These are phyloP conservation scores for Podosphaera aphanis DNA, from an alignment of 2,329 filamentous ascomycete genomes.

Conservation along the genomic window DNA sequence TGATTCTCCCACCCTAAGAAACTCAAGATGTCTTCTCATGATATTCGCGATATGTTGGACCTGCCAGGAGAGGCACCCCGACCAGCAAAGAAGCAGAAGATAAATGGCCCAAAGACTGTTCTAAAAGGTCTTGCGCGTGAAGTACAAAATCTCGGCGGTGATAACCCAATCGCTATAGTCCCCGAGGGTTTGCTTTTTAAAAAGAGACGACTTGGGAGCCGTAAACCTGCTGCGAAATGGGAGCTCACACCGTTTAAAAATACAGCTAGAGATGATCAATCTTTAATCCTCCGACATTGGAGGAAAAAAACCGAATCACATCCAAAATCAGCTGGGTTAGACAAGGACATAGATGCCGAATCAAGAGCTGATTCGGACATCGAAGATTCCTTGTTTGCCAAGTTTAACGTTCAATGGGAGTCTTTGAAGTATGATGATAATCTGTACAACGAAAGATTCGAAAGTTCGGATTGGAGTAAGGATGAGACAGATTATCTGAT, in stretches of 20 bases:
- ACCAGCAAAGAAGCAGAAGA: slow-evolving; percentile 54
- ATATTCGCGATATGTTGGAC: slow-evolving; percentile 75
- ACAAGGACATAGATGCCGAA: slow-evolving; percentile 14
- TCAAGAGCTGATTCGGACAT: slow-evolving; percentile 18
- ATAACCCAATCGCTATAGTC: slow-evolving; percentile 43
- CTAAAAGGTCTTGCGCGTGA: slow-evolving; percentile 41
- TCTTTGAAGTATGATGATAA: slow-evolving; percentile 68
- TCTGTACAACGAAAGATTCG: slow-evolving; percentile 56
- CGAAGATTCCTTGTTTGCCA: slow-evolving; percentile 49
- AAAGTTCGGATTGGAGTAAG: slow-evolving; percentile 60
- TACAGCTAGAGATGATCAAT: slow-evolving; percentile 44
- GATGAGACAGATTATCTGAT: slow-evolving; percentile 89
- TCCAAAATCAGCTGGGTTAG: slow-evolving; percentile 17
- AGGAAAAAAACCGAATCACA: slow-evolving; percentile 34
- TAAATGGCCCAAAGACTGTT: slow-evolving; percentile 32
- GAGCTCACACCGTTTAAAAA: slow-evolving; percentile 51
- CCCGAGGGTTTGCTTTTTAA: slow-evolving; percentile 36
- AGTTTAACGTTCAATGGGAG: slow-evolving; percentile 64
- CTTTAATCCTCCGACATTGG: slow-evolving; percentile 58
- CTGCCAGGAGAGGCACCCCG: slow-evolving; percentile 40
- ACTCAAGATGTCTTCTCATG: slow-evolving; percentile 43
- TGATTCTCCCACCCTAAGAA: not conserved
- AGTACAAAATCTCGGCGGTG: slow-evolving; percentile 39
- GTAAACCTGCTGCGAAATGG: slow-evolving; percentile 38
- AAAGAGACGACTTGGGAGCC: slow-evolving; percentile 29